Conservation (phyloP, 2,329 filamentous ascomycete species). For the Neonectria hederae region DNA sequence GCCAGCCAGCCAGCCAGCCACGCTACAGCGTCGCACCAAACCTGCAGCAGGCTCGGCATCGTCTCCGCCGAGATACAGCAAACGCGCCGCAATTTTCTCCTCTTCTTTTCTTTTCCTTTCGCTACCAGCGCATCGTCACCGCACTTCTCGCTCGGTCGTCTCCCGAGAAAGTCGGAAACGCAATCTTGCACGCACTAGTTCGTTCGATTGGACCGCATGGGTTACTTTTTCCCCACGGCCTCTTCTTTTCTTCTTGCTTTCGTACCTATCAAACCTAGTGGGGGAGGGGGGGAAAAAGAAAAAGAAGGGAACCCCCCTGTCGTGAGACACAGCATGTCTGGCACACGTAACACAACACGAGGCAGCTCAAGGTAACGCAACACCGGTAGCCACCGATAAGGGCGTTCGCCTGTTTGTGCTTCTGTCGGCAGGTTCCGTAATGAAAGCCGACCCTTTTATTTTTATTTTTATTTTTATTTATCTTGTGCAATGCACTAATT, state of each 20-base stretch:
- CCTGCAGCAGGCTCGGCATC: slow-evolving; percentile 12
- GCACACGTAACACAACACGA: slow-evolving; percentile 6
- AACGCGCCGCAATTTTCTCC: background rate
- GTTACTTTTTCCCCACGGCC: background rate
- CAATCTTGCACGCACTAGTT: background rate
- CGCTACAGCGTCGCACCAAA: background rate
- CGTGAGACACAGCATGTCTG: slow-evolving; percentile 18
- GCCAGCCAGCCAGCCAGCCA: background rate
- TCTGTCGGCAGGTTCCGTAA: background rate
- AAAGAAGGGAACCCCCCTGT: background rate
- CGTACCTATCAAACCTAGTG: background rate
- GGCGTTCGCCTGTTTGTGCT: background rate
- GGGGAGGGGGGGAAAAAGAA: too few relatives aligned
- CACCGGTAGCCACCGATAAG: slow-evolving; percentile 4
- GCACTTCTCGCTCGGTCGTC: background rate
- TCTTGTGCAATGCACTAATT: background rate
- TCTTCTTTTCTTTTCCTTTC: background rate
- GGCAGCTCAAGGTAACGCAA: slow-evolving; percentile 1
- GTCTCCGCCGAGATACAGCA: slow-evolving; percentile 21
- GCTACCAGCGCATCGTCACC: background rate
- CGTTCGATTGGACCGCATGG: slow-evolving; percentile 1
- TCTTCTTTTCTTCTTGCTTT: background rate
- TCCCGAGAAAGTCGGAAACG: background rate
- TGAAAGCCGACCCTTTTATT: background rate
- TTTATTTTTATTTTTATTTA: too few relatives aligned